Evolutionary conservation across 1,284 basidiomycete genomes (phyloP), one percentile per base, ranked within the genome.

Genomic region (Puccinia coronata): DNA sequence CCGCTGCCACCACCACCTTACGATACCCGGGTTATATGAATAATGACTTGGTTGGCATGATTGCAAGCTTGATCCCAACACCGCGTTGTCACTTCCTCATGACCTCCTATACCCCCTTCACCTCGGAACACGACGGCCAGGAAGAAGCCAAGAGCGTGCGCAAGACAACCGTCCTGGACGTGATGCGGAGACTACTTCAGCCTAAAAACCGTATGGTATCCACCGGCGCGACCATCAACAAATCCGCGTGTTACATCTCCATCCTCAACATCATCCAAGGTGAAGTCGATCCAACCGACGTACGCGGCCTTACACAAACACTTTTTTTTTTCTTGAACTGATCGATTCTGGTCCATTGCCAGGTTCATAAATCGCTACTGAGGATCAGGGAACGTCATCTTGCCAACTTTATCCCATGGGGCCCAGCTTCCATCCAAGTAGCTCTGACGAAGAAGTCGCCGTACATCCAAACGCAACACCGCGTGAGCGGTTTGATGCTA

Each of bases 21-120:
- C 91, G 97, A 84, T 99, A 98, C 88, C 97, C 97, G 0, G 94
- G 95, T 73, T 99, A 99, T 87, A 99, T 98, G 96, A 99, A 99
- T 89, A 99, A 99, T 85, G 96, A 99, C 86, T 91, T 98, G 47
- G 95, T 98, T 83, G 95, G 96, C 36, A 98, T 99, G 84, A 93
- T 99, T 81, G 95, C 97, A 1, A 96, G 94, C 18, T 90, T 99
- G 76, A 98, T 99, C 84, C 97, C 97, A 2, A 99, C 97, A 14
- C 96, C 97, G n/a, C 90, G 96, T 76, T 98, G 96, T 85, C 97
- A 99, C 87, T 99, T 99, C 89, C 90, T 99, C 82, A 98, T 96
- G 93, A 99, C 97, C n/a, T 95, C 94, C 23, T 99, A 99, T 85
- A 99, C 97, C 4, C 96, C 97, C 0, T 99, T 99, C 87, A 98